phyloP scores from a whole-genome alignment of 1,284 basidiomycete genomes.

The Puccinia triticina region DNA sequence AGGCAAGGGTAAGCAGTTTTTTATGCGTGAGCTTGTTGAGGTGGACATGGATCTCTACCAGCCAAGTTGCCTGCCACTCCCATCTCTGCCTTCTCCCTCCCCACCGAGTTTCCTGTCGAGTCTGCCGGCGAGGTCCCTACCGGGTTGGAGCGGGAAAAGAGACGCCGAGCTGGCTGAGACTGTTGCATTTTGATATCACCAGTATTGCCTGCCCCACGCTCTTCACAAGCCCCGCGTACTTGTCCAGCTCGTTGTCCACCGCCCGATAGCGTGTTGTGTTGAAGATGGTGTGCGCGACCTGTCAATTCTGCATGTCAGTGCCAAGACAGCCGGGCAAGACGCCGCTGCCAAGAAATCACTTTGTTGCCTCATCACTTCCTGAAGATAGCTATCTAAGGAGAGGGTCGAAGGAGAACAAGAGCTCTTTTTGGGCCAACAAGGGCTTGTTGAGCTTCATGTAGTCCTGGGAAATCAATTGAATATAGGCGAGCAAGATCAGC shows the following conservation, averaged over 20 bases:
- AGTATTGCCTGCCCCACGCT: not conserved
- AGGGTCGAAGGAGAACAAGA: not conserved
- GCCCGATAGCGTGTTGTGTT: not conserved
- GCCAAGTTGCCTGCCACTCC: not conserved
- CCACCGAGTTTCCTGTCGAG: too few relatives aligned
- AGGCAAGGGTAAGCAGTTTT: not conserved
- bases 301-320: not conserved
- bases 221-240: not conserved
- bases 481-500: slow-evolving; percentile 1
- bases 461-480: slow-evolving; percentile 5
- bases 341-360: not conserved
- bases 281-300: not conserved
- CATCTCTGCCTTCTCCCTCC: not conserved
- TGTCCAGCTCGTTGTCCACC: not conserved
- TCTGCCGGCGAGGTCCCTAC: too few relatives aligned
- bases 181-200: not conserved
- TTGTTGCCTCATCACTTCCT: not conserved
- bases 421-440: slow-evolving; percentile 18
- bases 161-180: not conserved
- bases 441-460: slow-evolving; percentile 46
- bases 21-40: not conserved
- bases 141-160: too few relatives aligned
- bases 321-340: not conserved
- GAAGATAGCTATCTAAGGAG: not conserved
- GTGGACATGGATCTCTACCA: not conserved